Conservation (phyloP, 371 early-diverging fungal genomes). For the Zychaea mexicana region DNA sequence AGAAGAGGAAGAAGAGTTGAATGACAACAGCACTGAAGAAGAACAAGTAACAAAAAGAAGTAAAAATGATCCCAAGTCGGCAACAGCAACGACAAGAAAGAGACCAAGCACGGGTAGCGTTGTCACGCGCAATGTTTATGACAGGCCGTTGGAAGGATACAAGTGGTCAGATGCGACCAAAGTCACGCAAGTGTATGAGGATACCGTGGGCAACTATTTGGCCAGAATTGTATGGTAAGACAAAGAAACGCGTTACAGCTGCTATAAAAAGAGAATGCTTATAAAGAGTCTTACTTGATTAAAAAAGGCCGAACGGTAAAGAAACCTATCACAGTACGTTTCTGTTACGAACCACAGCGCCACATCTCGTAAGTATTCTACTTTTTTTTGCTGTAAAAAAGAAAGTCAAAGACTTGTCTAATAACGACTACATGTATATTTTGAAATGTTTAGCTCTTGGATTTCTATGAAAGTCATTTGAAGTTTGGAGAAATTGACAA, state of each 20-base stretch:
- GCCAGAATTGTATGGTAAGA: background rate
- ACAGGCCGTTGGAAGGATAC: background rate
- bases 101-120: no score
- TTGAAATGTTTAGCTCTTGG: background rate
- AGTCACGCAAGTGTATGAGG: background rate
- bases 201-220: background rate
- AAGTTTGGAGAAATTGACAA: background rate
- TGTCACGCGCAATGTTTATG: background rate
- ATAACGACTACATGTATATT: background rate
- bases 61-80: background rate
- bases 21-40: no score
- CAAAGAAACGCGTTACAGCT: background rate
- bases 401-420: no score
- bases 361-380: background rate
- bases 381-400: background rate
- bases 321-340: background rate
- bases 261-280: background rate
- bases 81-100: background rate
- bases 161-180: background rate
- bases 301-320: background rate
- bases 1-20: background rate
- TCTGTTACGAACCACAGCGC: background rate
- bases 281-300: background rate
- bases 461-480: background rate
- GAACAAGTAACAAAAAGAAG: no score